Percentiles rank a stretch among this genome's conserved stretches.
Evolutionary conservation across 2,329 filamentous ascomycete species (phyloP).

Genomic region (Coniochaeta ligniaria): DNA sequence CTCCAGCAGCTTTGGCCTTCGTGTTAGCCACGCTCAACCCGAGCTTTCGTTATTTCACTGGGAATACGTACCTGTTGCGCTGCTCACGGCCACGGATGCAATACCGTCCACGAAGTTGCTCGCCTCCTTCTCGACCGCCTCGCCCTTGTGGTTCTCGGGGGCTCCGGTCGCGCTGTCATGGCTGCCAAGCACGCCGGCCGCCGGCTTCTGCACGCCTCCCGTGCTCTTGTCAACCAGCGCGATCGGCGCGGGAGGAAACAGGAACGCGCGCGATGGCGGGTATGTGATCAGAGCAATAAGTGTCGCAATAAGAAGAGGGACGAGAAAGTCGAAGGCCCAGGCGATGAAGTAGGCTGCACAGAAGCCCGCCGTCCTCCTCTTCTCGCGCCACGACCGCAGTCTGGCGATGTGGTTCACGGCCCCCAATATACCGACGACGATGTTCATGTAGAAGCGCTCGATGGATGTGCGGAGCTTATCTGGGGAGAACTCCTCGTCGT

Average conservation of each 20-base stretch:
- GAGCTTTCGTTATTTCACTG: slow-evolving; percentile 2
- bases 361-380: slow-evolving; percentile 59
- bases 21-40: neutral
- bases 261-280: slow-evolving; percentile 49
- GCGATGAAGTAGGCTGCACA: slow-evolving; percentile 46
- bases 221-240: slow-evolving; percentile 63
- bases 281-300: slow-evolving; percentile 60
- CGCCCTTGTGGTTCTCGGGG: slow-evolving; percentile 74
- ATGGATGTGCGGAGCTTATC: slow-evolving; percentile 74
- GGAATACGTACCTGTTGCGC: slow-evolving; percentile 72
- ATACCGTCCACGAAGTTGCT: slow-evolving; percentile 73
- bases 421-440: slow-evolving; percentile 59
- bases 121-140: slow-evolving; percentile 77
- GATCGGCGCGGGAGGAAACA: slow-evolving; percentile 74
- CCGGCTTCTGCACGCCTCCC: slow-evolving; percentile 71
- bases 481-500: slow-evolving; percentile 78
- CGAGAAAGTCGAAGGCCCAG: slow-evolving; percentile 66
- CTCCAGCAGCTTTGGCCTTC: slow-evolving; percentile 39
- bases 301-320: slow-evolving; percentile 51
- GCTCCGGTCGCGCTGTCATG: slow-evolving; percentile 74
- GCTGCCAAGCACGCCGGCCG: slow-evolving; percentile 67
- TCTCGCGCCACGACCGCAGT: slow-evolving; percentile 73
- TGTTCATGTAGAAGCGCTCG: slow-evolving; percentile 76
- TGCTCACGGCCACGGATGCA: slow-evolving; percentile 63
- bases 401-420: slow-evolving; percentile 69